Base-by-base conservation (phyloP, 768 basidiomycete species). In the Terana coerulea region DNA sequence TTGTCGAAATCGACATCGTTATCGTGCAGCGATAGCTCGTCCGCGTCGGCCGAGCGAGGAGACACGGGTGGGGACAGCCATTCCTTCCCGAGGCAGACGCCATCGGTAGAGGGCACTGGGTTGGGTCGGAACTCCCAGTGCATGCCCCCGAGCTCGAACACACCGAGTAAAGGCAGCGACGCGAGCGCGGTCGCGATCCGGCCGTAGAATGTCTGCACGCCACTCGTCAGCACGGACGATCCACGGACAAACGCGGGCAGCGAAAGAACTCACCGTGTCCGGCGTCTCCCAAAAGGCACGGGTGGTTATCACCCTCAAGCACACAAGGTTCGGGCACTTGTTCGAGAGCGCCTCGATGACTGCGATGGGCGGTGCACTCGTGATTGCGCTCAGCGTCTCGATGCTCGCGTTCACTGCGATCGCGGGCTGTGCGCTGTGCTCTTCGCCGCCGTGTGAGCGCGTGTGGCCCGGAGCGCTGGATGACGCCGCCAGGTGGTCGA, bases 101-200 rank as follows among this genome's bases (percentile, higher is more conserved):
- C 54, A 22, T 34, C 50, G 26, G 30, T 45, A 15, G 55, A 42
- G 43, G 50, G 43, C 15, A 35, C 28, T 15, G 47, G 73, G 56
- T 67, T 71, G 40, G 67, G 72, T n/a, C 75, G 73, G 5, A 80
- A 81, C 42, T 77, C 74, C 86, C 87, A 90, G 57, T 84, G 84
- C 69, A 89, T 80, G 29, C 88, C 88, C 41, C 78, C 83, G 25
- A 90, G 77, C 63, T 89, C 88, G 60, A 88, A 88, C 40, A 79
- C 77, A 55, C 76, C 70, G 30, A 90, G 75, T 49, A 78, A 68
- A n/a, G 78, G 69, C 55, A 90, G 76, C 7, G 75, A 75, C n/a
- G 75, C 71, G 54, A 91, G 73, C 5, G 74, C 70, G 42, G 69
- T 67, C 47, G 84, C 77, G 36, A 86, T 78, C 55, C 83, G 75